Evolutionary conservation across 805 yeast genomes (phyloP), one percentile per base, ranked within the genome.

Genomic region (Metschnikowia noctiluminum): DNA sequence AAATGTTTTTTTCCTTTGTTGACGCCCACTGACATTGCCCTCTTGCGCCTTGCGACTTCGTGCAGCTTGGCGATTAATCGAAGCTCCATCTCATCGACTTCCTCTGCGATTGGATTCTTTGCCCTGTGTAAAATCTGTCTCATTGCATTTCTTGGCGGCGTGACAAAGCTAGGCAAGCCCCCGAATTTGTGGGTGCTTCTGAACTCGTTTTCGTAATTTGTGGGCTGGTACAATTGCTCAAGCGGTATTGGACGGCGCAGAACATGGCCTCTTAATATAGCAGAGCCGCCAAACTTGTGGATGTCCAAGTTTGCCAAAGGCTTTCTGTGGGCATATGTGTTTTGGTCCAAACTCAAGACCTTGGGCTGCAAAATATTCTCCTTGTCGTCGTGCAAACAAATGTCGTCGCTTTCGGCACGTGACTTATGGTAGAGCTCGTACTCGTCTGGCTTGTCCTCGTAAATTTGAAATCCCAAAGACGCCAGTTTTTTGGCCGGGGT

Each of bases 291-390:
- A 49, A 46, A 70, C 38, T 65, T 62, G 31, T 52, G 51, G n/a
- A 68, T 63, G 48, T 55, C 58, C 47, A 70, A 60, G 35, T 59
- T 61, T 14, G 58, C 54, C 53, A 70, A 62, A 2, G 72, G 69
- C 13, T 27, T 38, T 52, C 75, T 60, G 21, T 42, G 28, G 10
- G 49, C 26, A 27, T 21, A 15, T 15, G 26, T 27, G 38, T 31
- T 45, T 34, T 57, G 55, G 7, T 38, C 34, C 48, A 50, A 31
- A 34, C 40, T 43, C 49, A 43, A 28, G n/a, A 49, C 54, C 41
- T 62, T 62, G 9, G 74, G 73, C 54, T 66, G 73, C 50, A 70
- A 60, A 40, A 70, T 62, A 53, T 73, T 73, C 51, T 73, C 77
- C 59, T 73, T 75, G 53, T 73, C 75, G 46, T 62, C 61, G 51